Base-by-base conservation (phyloP, 805 yeast genomes). In the Ogataea degrootiae region DNA sequence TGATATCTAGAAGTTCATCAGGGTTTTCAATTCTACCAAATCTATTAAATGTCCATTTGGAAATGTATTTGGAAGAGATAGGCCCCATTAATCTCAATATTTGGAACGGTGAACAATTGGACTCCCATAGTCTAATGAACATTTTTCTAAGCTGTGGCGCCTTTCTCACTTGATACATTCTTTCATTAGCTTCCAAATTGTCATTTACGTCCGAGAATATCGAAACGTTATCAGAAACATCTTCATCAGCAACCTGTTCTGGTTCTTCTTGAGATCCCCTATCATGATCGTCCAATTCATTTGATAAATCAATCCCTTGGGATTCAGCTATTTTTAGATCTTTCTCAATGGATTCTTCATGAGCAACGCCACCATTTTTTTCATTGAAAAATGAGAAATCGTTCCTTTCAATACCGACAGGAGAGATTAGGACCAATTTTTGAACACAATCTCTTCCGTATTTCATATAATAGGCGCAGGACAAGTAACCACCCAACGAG, bases 401-500 rank as follows among this genome's bases (percentile, higher is more conserved):
- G 44, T 74, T 81, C 41, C 85, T 71, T 54, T 86, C 94, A 15
- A 86, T 82, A 0, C 95, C 96, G 1, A 83, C 85, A 0, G 96
- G 96, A 0, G 90, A 83, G 3, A 85, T 70, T 37, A 87, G 66
- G 4, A 84, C 70, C 53, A 87, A 61, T 48, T 79, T 77, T n/a
- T 73, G 66, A 12, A 87, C 71, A 5, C 52, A 41, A 14, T 35
- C 45, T 1, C 76, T 63, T 0, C 88, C 86, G 54, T 81, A 72
- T 49, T 71, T 79, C 41, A 81, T 58, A 12, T 86, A 73, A 57
- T 84, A 86, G n/a, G 82, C 76, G 45, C 76, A 79, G 1, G 86
- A 76, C 62, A 89, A 68, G 57, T 85, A 83, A 0, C 88, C 94
- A 39, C 96, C 96, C 56, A 79, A 79, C 0, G 95, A 87, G 61